phyloP scores from a whole-genome alignment of 768 basidiomycete species.

The Pulveroboletus sp. region DNA sequence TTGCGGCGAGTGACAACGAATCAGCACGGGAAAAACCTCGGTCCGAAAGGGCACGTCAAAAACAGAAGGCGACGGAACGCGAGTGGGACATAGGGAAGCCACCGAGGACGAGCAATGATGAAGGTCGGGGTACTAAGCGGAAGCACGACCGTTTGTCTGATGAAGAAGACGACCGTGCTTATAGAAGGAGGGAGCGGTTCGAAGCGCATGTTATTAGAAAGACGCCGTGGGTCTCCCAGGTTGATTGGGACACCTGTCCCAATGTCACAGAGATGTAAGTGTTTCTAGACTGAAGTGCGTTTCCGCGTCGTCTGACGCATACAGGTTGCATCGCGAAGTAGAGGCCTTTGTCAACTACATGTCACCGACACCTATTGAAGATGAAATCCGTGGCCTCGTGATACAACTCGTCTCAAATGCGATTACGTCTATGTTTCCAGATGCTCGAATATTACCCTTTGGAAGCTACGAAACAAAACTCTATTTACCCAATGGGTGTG shows the following conservation, averaged over 20 bases:
- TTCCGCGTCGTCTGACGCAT: constrained; percentile 4
- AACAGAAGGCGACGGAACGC: constrained; percentile 27
- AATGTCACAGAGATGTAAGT: constrained; percentile 85
- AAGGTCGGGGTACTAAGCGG: constrained; percentile 38
- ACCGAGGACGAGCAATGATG: constrained; percentile 19
- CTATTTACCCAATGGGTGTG: constrained; percentile 89
- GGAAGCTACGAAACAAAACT: constrained; percentile 92
- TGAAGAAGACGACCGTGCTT: constrained; percentile 37
- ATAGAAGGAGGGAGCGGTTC: constrained; percentile 50
- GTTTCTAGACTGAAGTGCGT: not conserved
- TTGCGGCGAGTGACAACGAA: constrained; percentile 18
- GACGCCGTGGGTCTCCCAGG: constrained; percentile 62
- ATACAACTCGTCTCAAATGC: constrained; percentile 66
- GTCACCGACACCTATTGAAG: constrained; percentile 79
- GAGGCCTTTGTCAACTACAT: constrained; percentile 83
- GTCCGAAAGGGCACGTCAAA: constrained; percentile 18
- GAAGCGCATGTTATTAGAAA: constrained; percentile 50
- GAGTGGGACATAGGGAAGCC: constrained; percentile 41
- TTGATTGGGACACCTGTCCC: constrained; percentile 69
- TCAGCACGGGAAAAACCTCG: constrained; percentile 7
- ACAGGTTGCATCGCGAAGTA: constrained; percentile 83
- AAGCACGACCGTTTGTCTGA: constrained; percentile 44
- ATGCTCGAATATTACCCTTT: constrained; percentile 81
- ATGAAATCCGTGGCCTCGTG: constrained; percentile 74
- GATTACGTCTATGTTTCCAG: constrained; percentile 63